A percentile compares a stretch with the other conserved stretches of the same genome.
Evolutionary conservation across 495 filamentous ascomycete species (phyloP).

Genomic region (Alectoria sarmentosa): DNA sequence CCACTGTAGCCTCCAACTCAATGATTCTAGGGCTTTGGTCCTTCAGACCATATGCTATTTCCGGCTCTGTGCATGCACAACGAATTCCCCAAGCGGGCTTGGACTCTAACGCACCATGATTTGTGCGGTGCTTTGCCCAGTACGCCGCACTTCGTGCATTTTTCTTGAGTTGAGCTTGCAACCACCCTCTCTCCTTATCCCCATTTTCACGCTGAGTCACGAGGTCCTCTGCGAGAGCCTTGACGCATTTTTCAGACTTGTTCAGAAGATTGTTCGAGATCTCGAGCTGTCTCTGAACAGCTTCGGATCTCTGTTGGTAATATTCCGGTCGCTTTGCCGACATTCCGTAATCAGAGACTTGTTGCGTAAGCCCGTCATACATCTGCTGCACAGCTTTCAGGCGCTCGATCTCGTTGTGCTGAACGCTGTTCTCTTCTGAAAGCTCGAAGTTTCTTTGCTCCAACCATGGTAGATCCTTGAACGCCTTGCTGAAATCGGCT

Average conservation of each 20-base stretch:
- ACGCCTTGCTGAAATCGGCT: background rate
- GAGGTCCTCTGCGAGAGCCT: background rate
- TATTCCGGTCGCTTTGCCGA: background rate
- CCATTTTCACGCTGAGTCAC: background rate
- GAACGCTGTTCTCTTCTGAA: background rate
- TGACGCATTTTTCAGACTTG: background rate
- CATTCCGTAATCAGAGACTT: background rate
- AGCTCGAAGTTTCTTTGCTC: background rate
- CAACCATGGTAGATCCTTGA: background rate
- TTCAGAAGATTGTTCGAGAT: background rate
- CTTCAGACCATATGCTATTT: background rate
- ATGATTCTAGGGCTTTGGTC: background rate
- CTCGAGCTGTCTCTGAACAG: background rate
- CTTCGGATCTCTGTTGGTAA: background rate
- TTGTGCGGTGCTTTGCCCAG: background rate
- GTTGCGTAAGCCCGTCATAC: background rate
- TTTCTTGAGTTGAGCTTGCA: background rate
- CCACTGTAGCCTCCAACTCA: background rate
- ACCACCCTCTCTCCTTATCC: background rate
- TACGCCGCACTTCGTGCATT: background rate
- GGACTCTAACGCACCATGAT: background rate
- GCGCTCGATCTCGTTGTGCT: background rate
- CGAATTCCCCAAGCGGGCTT: background rate
- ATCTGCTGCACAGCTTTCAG: background rate
- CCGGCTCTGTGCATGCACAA: background rate